phyloP scores from a whole-genome alignment of 805 yeast genomes.

The Cyberlindnera xylosilytica region DNA sequence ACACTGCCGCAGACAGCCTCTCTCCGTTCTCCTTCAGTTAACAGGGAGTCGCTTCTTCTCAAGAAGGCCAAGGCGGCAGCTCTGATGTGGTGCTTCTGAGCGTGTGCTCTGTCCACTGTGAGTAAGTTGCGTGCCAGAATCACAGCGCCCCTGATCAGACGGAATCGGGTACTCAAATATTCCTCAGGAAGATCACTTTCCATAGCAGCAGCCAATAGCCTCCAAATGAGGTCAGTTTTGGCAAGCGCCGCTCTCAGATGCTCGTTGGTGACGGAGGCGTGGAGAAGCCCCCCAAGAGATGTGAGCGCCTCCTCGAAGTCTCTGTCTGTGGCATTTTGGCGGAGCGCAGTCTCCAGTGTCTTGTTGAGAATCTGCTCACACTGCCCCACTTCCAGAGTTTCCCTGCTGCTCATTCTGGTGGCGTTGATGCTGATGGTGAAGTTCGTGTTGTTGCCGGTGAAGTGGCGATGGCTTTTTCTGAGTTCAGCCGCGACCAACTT shows the following conservation, averaged over 20 bases:
- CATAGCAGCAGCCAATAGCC: too few species aligned
- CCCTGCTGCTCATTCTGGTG: too few species aligned
- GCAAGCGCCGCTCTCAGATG: constrained; percentile 26
- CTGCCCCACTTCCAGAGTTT: too few species aligned
- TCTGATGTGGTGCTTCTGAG: constrained; percentile 23
- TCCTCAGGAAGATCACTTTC: constrained; percentile 1
- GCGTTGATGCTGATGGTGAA: too few species aligned
- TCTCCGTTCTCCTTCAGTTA: neutral
- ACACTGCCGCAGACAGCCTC: constrained; percentile 3
- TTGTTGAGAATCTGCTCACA: too few species aligned
- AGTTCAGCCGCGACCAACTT: too few species aligned
- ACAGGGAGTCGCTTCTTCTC: neutral
- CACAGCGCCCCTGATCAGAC: constrained; percentile 45
- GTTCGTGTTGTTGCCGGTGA: neutral
- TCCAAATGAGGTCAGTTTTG: constrained; percentile 28
- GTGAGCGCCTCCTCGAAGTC: constrained; percentile 1
- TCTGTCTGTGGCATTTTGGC: too few species aligned
- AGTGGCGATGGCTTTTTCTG: neutral
- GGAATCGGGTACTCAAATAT: constrained; percentile 16
- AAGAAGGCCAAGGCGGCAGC: constrained; percentile 1
- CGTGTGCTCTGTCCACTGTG: constrained; percentile 29
- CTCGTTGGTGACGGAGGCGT: constrained; percentile 22
- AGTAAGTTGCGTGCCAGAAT: constrained; percentile 48
- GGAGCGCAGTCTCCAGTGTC: too few species aligned
- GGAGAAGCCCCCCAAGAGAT: constrained; percentile 8